phyloP scores from a whole-genome alignment of 2,329 filamentous ascomycete species.

The Penicillium sumatraense region DNA sequence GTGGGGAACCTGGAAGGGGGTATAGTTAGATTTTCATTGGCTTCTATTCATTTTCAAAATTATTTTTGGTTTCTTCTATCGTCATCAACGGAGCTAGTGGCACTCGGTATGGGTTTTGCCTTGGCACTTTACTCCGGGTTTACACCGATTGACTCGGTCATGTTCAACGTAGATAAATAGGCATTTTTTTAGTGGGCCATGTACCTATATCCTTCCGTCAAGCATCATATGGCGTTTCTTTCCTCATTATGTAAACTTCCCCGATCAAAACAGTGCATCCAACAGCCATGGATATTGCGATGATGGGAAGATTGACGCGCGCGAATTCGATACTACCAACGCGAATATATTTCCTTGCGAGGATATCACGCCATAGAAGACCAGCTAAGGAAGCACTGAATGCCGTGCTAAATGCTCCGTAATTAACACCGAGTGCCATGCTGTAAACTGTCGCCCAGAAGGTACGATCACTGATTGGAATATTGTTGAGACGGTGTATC shows the following conservation, averaged over 20 bases:
- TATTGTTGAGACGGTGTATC: slow-evolving; percentile 57
- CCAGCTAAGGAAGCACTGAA: slow-evolving; percentile 75
- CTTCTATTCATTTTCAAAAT: no score
- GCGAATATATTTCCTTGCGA: slow-evolving; percentile 68
- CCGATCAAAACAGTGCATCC: slow-evolving; percentile 66
- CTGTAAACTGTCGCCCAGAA: slow-evolving; percentile 77
- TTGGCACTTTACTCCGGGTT: no score
- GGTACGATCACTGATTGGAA: slow-evolving; percentile 63
- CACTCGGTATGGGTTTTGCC: no score
- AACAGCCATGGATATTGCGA: slow-evolving; percentile 69
- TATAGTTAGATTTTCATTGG: no score
- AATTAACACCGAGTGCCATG: slow-evolving; percentile 77
- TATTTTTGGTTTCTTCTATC: no score
- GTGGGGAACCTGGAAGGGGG: no score
- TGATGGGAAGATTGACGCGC: slow-evolving; percentile 71
- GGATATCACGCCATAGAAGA: slow-evolving; percentile 73
- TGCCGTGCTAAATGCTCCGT: slow-evolving; percentile 72
- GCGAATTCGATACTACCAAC: slow-evolving; percentile 69
- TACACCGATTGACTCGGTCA: no score
- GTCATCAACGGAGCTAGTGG: no score
- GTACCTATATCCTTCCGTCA: slow-evolving; percentile 11
- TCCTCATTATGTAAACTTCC: slow-evolving; percentile 64
- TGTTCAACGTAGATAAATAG: no score
- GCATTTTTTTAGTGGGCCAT: not conserved
- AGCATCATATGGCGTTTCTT: slow-evolving; percentile 41